Evolutionary conservation across 306 rosid genomes (phyloP).

Genomic region (Argentina anserina): DNA sequence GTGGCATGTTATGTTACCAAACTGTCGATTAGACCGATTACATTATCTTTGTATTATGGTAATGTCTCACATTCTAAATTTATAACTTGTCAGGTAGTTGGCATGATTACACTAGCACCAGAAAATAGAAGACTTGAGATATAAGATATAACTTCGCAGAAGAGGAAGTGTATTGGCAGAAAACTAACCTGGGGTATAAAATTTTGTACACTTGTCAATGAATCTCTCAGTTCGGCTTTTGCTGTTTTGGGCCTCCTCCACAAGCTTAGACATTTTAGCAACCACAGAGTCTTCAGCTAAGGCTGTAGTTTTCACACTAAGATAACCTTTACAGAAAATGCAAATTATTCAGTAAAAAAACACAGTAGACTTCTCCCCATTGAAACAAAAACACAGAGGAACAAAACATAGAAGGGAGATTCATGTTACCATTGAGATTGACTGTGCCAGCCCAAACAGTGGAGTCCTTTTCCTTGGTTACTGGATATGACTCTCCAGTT

Average conservation of each 20-base stretch:
- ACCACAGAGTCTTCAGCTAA: conserved; percentile 87
- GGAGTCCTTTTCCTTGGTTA: conserved; percentile 69
- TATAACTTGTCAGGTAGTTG: neutral
- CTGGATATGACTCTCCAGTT: conserved; percentile 92
- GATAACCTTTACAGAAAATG: conserved; percentile 50
- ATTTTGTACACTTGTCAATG: conserved; percentile 77
- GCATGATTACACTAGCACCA: neutral
- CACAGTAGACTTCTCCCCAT: no score
- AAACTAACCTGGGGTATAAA: conserved; percentile 85
- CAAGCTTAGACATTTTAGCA: conserved; percentile 93
- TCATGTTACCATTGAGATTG: conserved; percentile 67
- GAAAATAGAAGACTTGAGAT: neutral
- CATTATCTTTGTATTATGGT: neutral
- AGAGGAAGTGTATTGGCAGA: neutral
- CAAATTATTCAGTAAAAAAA: conserved; percentile 8
- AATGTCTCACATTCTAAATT: neutral
- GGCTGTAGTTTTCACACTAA: conserved; percentile 82
- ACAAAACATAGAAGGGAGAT: neutral
- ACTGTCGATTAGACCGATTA: neutral
- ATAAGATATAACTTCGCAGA: neutral
- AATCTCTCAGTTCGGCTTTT: conserved; percentile 70
- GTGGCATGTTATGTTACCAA: neutral
- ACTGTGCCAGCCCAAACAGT: conserved; percentile 91
- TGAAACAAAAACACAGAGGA: neutral
- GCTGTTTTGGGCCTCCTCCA: conserved; percentile 93